Evolutionary conservation across 1,284 basidiomycete genomes (phyloP), one percentile per base, ranked within the genome.

Genomic region (Trichosporon inkin): DNA sequence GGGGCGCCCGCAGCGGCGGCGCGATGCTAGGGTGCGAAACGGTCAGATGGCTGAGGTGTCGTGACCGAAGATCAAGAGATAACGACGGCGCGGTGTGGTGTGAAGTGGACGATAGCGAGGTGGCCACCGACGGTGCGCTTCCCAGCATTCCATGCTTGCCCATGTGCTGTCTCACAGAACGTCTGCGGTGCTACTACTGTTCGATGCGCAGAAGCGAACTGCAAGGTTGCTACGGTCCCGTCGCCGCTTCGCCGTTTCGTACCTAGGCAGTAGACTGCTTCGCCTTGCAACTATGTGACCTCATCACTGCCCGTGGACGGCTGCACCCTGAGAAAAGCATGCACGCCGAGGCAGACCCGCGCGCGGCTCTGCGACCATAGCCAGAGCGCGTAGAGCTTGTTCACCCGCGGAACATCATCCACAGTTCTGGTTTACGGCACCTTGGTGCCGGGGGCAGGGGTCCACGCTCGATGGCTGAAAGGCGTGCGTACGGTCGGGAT

Each of bases 341-440:
- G 5, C 44, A n/a, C 22, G 24, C 24, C 28, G 44, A 6, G 7
- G 41, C 22, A 24, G 10, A 28, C 22, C 41, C 28, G 44, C 14
- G 3, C 44, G 28, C 28, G 28, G 28, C 28, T 32, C 28, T 32
- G 5, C 5, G 28, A 32, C 8, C 8, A 8, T 8, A 28, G 24
- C 5, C 8, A 28, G 44, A 14, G 28, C 16, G 16, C 10, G n/a
- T 22, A 32, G 24, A 49, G 44, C 44, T 49, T 49, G 44, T 28
- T 49, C 44, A 49, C 44, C 44, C 44, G 44, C 44, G 44, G 44
- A 49, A 49, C 44, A 49, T 32, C 24, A 49, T 49, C 44, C 44
- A 49, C 17, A 49, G 44, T 49, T 49, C n/a, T 19, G 44, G 44
- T 49, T 32, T 49, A 49, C 44, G 44, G 44, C 44, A 49, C 44